These are phyloP conservation scores for Microdochium bolleyi DNA, from an alignment of 2,329 filamentous ascomycete genomes.

Conservation along the genomic window DNA sequence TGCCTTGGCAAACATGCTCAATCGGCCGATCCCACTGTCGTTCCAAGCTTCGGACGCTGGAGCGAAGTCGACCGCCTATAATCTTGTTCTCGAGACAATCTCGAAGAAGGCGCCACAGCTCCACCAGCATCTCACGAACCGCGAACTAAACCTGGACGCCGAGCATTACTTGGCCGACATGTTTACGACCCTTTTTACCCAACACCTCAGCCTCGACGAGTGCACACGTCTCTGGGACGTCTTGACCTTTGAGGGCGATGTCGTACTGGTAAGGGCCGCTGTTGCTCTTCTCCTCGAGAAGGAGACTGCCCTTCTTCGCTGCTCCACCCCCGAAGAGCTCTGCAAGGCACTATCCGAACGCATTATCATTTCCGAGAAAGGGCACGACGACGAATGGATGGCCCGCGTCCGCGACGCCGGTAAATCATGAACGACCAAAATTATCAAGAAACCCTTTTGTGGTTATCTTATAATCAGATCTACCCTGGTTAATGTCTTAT, in stretches of 20 bases:
- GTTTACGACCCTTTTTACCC: slow-evolving; percentile 59
- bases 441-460: not conserved
- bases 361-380: slow-evolving; percentile 9
- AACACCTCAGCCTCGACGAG: slow-evolving; percentile 57
- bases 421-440: slow-evolving; percentile 6
- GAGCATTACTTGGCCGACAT: slow-evolving; percentile 50
- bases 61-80: slow-evolving; percentile 63
- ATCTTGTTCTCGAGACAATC: slow-evolving; percentile 60
- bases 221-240: slow-evolving; percentile 73
- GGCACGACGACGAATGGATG: slow-evolving; percentile 18
- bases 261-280: slow-evolving; percentile 60
- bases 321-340: slow-evolving; percentile 36
- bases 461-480: not conserved
- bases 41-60: slow-evolving; percentile 65
- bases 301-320: slow-evolving; percentile 42
- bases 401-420: slow-evolving; percentile 12
- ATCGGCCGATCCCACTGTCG: slow-evolving; percentile 65
- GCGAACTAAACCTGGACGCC: slow-evolving; percentile 34
- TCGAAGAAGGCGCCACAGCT: slow-evolving; percentile 56
- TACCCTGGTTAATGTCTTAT: not conserved
- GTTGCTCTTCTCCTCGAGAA: slow-evolving; percentile 55
- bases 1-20: slow-evolving; percentile 68
- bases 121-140: slow-evolving; percentile 53
- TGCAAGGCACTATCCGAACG: slow-evolving; percentile 24
- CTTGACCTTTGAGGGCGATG: slow-evolving; percentile 75